These are phyloP conservation scores for Friedmanniomyces endolithicus DNA, from an alignment of 495 filamentous ascomycete genomes.

Conservation along the genomic window DNA sequence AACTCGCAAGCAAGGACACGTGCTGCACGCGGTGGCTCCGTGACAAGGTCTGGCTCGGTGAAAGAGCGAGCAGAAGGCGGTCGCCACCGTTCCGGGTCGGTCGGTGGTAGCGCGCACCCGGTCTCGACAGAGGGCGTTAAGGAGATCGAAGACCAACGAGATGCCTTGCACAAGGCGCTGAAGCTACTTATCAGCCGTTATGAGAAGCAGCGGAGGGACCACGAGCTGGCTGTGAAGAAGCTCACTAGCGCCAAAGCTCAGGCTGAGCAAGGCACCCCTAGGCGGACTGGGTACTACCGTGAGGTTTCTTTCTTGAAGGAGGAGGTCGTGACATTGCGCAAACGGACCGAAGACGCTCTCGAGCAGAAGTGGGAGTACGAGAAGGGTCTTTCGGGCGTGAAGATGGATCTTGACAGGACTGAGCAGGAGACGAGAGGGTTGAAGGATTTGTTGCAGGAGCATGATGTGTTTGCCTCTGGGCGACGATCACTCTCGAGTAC, in stretches of 20 bases:
- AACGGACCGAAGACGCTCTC: constrained; percentile 87
- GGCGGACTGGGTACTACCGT: constrained; percentile 63
- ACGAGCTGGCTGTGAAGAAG: constrained; percentile 58
- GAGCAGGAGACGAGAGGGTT: constrained; percentile 82
- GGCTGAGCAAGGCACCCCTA: constrained; percentile 56
- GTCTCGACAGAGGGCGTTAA: constrained; percentile 64
- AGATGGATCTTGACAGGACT: constrained; percentile 94
- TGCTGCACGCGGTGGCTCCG: constrained; percentile 25
- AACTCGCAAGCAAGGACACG: constrained; percentile 45
- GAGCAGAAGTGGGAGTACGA: constrained; percentile 95
- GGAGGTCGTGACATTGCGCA: constrained; percentile 73
- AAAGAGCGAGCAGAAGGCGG: constrained; percentile 33
- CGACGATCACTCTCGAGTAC: constrained; percentile 3
- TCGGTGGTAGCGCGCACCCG: constrained; percentile 1
- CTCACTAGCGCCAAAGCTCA: constrained; percentile 69
- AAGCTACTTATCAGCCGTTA: constrained; percentile 81
- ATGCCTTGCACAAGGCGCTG: constrained; percentile 77
- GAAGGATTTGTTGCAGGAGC: constrained; percentile 67
- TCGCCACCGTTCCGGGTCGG: constrained; percentile 13
- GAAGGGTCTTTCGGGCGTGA: constrained; percentile 79
- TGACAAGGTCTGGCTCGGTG: constrained; percentile 48
- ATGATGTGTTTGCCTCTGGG: constrained; percentile 63
- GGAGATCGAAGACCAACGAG: constrained; percentile 84
- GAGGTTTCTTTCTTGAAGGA: constrained; percentile 68
- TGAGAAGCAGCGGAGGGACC: constrained; percentile 64